Evolutionary conservation across 2,329 filamentous ascomycete species (phyloP).

Genomic region (Aspergillus pseudoglaucus): DNA sequence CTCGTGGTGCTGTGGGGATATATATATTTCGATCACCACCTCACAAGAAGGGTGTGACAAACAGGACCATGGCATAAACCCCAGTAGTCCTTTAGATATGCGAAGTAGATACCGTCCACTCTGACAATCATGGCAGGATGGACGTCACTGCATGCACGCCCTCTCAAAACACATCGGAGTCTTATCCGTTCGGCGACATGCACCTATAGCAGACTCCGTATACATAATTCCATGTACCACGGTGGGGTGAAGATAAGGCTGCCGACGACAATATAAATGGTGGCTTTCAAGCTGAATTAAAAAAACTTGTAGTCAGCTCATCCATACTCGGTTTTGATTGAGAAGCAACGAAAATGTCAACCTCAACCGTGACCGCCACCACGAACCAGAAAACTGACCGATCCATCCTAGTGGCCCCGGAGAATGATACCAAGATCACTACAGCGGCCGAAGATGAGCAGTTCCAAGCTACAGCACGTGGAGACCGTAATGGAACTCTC

Average conservation of each 20-base stretch:
- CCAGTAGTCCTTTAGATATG: too few relatives aligned
- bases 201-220: slow-evolving; percentile 4
- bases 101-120: too few relatives aligned
- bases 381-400: neutral
- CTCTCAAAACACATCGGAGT: neutral
- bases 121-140: too few relatives aligned
- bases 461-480: slow-evolving; percentile 32
- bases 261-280: neutral
- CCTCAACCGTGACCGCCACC: neutral
- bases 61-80: too few relatives aligned
- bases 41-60: too few relatives aligned
- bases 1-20: too few relatives aligned
- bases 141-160: neutral
- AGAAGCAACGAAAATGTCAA: neutral
- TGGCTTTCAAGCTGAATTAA: neutral
- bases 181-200: slow-evolving; percentile 4
- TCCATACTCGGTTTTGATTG: neutral
- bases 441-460: slow-evolving; percentile 20
- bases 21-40: too few relatives aligned
- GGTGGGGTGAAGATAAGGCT: neutral
- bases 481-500: slow-evolving; percentile 28
- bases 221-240: neutral
- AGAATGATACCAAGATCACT: slow-evolving; percentile 7
- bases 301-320: neutral
- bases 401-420: neutral